Evolutionary conservation across 371 early-diverging fungal species (phyloP), one percentile per base, ranked within the genome.

Genomic region (Globomyces sp.): DNA sequence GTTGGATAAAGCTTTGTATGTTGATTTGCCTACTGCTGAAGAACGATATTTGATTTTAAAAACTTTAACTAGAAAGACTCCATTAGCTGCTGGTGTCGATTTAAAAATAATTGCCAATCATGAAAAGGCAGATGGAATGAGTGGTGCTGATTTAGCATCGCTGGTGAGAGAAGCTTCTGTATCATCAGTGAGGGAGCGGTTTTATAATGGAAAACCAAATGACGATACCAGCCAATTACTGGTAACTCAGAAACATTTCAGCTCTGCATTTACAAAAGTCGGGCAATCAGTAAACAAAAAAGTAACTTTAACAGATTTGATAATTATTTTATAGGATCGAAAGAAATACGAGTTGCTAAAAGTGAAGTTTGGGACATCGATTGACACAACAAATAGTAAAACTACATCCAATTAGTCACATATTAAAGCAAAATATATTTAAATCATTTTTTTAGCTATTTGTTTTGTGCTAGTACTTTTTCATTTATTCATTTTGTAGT

Each of bases 61-160:
- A 8, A 92, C 96, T 6, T 77, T 96, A 34, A 85, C 91, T 3
- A 65, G 76, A 1, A 87, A 87, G 64, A 94, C 94, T 0, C 98
- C 98, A 4, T 74, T 98, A 9, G 92, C 92, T 3, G 74, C 93
- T 4, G 82, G 72, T 9, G 87, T 98, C 0, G 75, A 85, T n/a
- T 76, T 99, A 57, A 72, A 71, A n/a, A 76, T 68, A 8, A 78
- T 99, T 11, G 96, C 96, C 0, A 67, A 77, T 1, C 89, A 94
- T 69, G 40, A 68, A 11, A 82, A 87, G 2, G 90, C 92, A 65
- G 89, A 92, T 55, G 90, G 92, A 6, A 88, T 88, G 68, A 90
- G 92, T 71, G 99, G 99, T 68, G 99, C 99, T 5, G 99, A 99
- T 85, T 77, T 99, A 65, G 90, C 94, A 0, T 87, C 94, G 0